Evolutionary conservation across 1,284 basidiomycete genomes (phyloP), one percentile per base, ranked within the genome.

Genomic region (Leucoagaricus sp.): DNA sequence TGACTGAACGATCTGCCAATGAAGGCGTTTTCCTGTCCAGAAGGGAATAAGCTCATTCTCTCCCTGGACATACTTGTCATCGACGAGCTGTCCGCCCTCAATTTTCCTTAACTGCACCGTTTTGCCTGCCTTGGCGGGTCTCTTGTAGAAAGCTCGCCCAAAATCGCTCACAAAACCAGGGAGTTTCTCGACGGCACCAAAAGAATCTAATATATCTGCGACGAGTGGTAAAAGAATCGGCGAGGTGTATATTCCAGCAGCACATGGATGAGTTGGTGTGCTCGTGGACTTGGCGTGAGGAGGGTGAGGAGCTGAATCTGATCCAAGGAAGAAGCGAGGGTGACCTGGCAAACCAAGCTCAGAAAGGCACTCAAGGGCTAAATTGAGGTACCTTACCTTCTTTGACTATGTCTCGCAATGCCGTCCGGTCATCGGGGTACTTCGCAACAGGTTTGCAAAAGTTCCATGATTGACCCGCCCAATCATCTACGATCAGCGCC

Each of bases 391-490:
- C 23, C 72, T 49, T 55, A 91, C 91, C 93, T 75, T 91, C 85
- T 60, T 76, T 80, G 54, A 99, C 84, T 36, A 96, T 87, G 21
- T 91, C 83, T 55, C 87, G 85, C 54, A 99, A 75, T 9, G 97
- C 96, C 63, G 84, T 74, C 26, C 96, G 82, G 72, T 99, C 97
- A 63, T 92, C 89, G 3, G 96, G 96, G 67, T 87, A 95, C 75
- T 99, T 99, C 26, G 97, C 96, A 21, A 99, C 92, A 0, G 97
- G 97, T 74, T 99, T 99, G 82, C 97, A 99, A 72, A 93, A 99
- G 70, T 98, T 87, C 82, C 93, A 93, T 0, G 93, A 87, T 73
- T 98, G 95, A 5, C 96, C 94, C 1, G 96, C 96, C 88, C 96
- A 98, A 67, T 97, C 93, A 72, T 99, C 97, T 7, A 99, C 94